A percentile compares a stretch with the other conserved stretches of the same genome.
Evolutionary conservation across 345 rosid species (phyloP).

Genomic region (Gossypioides kirkii): DNA sequence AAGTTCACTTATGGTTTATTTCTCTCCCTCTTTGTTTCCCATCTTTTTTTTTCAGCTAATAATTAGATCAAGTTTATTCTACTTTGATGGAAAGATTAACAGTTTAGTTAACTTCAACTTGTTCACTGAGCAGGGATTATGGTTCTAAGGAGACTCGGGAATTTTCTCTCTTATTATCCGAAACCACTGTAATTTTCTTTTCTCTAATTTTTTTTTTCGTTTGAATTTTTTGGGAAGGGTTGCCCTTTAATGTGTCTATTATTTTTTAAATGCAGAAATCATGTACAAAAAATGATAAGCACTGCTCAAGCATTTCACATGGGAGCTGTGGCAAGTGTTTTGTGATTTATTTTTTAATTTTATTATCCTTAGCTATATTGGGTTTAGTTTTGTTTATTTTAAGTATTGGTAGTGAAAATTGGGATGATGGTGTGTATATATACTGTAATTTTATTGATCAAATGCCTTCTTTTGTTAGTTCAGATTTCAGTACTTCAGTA

Average conservation of each 20-base stretch:
- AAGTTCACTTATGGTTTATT: constrained; percentile 57
- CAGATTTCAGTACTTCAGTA: constrained; percentile 24
- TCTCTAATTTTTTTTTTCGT: neutral
- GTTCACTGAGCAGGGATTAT: constrained; percentile 47
- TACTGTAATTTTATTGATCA: constrained; percentile 5
- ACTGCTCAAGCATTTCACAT: constrained; percentile 15
- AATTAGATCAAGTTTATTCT: neutral
- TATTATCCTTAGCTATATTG: neutral
- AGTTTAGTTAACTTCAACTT: neutral
- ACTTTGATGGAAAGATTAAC: neutral
- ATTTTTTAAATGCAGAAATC: constrained; percentile 30
- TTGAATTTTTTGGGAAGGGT: neutral
- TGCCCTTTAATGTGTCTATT: neutral
- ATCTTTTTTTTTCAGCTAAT: neutral
- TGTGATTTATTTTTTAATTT: neutral
- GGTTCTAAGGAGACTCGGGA: constrained; percentile 37
- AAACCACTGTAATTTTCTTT: constrained; percentile 30
- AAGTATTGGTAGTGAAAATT: neutral
- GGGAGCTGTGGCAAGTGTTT: constrained; percentile 27
- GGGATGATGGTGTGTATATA: neutral
- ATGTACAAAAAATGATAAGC: constrained; percentile 14
- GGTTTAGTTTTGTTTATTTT: neutral
- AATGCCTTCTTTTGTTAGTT: neutral
- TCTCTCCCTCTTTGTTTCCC: constrained; percentile 1
- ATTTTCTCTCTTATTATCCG: constrained; percentile 22